phyloP scores from a whole-genome alignment of 495 filamentous ascomycete species.

The Sphaerosporella brunnea region DNA sequence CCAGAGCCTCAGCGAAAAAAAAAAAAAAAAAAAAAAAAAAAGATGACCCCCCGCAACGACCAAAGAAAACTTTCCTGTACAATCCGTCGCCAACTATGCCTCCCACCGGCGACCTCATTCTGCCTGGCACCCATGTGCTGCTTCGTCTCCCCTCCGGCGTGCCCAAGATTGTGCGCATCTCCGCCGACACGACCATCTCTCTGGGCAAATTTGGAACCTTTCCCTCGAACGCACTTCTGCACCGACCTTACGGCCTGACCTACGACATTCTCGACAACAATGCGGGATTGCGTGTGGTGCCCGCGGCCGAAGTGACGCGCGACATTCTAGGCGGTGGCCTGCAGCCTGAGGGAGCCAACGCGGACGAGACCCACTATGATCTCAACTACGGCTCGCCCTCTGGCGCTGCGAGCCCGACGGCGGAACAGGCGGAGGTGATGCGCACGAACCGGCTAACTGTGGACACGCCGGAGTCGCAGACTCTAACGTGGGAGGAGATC shows the following conservation, averaged over 20 bases:
- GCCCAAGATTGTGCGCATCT: constrained; percentile 17
- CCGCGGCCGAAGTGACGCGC: constrained; percentile 63
- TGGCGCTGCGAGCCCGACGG: constrained; percentile 22
- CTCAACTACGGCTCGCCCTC: constrained; percentile 25
- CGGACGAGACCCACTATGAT: constrained; percentile 26
- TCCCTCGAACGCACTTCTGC: constrained; percentile 65
- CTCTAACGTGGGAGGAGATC: constrained; percentile 68
- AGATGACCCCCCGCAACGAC: no score
- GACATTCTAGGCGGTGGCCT: constrained; percentile 47
- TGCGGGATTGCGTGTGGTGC: constrained; percentile 55
- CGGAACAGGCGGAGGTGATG: constrained; percentile 36
- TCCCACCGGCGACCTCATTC: constrained; percentile 18
- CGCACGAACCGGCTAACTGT: constrained; percentile 62
- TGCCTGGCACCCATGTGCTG: constrained; percentile 19
- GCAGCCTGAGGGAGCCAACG: constrained; percentile 28
- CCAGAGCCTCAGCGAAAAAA: no score
- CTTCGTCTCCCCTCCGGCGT: constrained; percentile 22
- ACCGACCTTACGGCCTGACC: constrained; percentile 74
- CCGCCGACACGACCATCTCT: constrained; percentile 39
- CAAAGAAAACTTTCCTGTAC: no score
- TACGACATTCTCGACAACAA: constrained; percentile 65
- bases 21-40: no score
- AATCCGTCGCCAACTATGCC: no score
- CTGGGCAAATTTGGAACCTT: constrained; percentile 84
- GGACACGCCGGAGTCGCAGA: constrained; percentile 67